phyloP scores from a whole-genome alignment of 805 yeast genomes.

The Tetrapisispora nanseiensis region DNA sequence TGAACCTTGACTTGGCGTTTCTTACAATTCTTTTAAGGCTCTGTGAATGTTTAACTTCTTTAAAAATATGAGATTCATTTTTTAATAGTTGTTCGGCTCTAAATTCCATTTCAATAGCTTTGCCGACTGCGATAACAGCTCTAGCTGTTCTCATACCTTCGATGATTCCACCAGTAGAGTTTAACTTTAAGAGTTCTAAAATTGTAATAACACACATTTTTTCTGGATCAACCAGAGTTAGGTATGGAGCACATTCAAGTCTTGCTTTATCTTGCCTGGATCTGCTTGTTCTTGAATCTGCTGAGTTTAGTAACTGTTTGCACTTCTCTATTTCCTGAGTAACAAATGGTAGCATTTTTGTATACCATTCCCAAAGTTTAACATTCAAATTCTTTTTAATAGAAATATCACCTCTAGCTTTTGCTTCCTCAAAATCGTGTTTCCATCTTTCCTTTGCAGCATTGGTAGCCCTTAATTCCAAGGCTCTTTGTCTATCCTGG shows the following conservation, averaged over 20 bases:
- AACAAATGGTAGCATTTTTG: constrained; percentile 59
- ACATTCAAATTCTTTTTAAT: constrained; percentile 56
- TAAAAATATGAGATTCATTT: constrained; percentile 45
- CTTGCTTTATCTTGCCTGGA: constrained; percentile 33
- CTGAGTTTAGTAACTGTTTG: constrained; percentile 30
- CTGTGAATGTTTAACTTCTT: constrained; percentile 40
- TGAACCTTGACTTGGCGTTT: constrained; percentile 30
- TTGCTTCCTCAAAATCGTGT: constrained; percentile 61
- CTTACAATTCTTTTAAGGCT: constrained; percentile 35
- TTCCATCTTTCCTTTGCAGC: constrained; percentile 88
- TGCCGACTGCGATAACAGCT: constrained; percentile 73
- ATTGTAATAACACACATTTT: constrained; percentile 79
- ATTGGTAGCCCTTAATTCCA: constrained; percentile 69
- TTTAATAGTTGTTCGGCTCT: constrained; percentile 56
- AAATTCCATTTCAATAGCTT: constrained; percentile 76
- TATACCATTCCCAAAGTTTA: constrained; percentile 77
- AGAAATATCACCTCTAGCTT: constrained; percentile 46
- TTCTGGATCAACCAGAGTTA: constrained; percentile 62
- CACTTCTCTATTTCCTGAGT: constrained; percentile 55
- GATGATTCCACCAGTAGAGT: constrained; percentile 62
- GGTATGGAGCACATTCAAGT: constrained; percentile 63
- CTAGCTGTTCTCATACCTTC: constrained; percentile 81
- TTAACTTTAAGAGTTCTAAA: constrained; percentile 65
- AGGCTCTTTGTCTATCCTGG: constrained; percentile 58
- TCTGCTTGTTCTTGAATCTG: constrained; percentile 2